Evolutionary conservation across 2,329 filamentous ascomycete genomes (phyloP).

Genomic region (Ophiostoma sp.): DNA sequence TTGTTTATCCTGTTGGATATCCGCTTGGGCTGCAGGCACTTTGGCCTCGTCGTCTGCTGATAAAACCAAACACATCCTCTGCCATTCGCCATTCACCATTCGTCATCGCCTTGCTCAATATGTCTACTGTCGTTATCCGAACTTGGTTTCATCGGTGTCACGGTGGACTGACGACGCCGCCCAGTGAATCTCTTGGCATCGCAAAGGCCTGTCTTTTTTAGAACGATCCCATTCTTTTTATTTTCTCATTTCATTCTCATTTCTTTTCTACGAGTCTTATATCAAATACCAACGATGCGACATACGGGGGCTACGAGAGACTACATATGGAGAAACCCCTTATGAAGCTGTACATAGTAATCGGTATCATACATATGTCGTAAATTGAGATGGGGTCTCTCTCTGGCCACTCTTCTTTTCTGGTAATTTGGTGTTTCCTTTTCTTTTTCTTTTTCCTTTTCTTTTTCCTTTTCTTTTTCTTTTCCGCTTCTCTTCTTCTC

Average conservation of each 20-base stretch:
- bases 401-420: neutral
- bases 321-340: neutral
- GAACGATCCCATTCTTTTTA: neutral
- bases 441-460: neutral
- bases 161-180: conserved; percentile 6
- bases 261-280: neutral
- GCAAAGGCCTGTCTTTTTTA: neutral
- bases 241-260: neutral
- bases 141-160: conserved; percentile 13
- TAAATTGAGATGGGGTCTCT: neutral
- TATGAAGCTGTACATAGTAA: neutral
- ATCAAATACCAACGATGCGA: neutral
- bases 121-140: neutral
- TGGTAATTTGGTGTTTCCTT: neutral
- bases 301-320: neutral
- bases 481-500: neutral
- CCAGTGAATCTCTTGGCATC: conserved; percentile 1
- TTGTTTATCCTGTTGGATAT: neutral
- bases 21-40: neutral
- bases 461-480: neutral
- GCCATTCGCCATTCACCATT: neutral
- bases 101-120: neutral
- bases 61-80: neutral
- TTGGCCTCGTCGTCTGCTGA: neutral
- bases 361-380: neutral